Evolutionary conservation across 495 filamentous ascomycete genomes (phyloP), one percentile per base, ranked within the genome.

Genomic region (Pyrenula massariospora): DNA sequence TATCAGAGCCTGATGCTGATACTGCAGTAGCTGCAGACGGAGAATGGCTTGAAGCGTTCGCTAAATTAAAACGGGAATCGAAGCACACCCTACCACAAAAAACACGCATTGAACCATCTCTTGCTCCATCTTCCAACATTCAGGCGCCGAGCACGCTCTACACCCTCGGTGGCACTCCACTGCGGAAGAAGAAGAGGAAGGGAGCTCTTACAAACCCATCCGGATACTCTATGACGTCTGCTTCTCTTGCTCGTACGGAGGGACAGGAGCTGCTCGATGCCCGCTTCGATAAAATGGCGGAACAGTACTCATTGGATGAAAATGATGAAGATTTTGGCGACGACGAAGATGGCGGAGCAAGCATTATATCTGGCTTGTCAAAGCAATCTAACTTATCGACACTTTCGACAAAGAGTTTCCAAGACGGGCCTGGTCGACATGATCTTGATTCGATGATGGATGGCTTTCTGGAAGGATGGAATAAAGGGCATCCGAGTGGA

Each of bases 171-270:
- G 88, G 85, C 21, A 87, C 86, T 0, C 90, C 88, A 3, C 86
- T 79, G 48, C 82, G 88, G 1, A 74, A 77, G 31, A 97, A 95
- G 81, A 94, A 92, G 81, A 80, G 89, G 58, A 93, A 91, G 70
- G 90, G 90, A 50, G 91, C 93, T 20, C 67, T 93, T 67, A 96
- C 93, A 21, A 88, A 86, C 63, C 88, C 86, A 0, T 92, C 92
- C 3, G 79, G 80, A 15, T 97, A 95, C 73, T 95, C 90, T n/a
- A 99, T 97, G 94, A 91, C 86, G 0, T 95, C 88, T 3, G 96
- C 93, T 0, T 85, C 91, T 0, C 75, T 97, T 5, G 81, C 85
- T 21, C 82, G 94, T 48, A 97, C 92, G 1, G 93, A 96, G 59
- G 89, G 89, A n/a, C 78, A 91, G 42, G 83, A 84, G 3, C 78